These are phyloP conservation scores for Podospora pseudopauciseta DNA, from an alignment of 495 filamentous ascomycete genomes.

Conservation along the genomic window DNA sequence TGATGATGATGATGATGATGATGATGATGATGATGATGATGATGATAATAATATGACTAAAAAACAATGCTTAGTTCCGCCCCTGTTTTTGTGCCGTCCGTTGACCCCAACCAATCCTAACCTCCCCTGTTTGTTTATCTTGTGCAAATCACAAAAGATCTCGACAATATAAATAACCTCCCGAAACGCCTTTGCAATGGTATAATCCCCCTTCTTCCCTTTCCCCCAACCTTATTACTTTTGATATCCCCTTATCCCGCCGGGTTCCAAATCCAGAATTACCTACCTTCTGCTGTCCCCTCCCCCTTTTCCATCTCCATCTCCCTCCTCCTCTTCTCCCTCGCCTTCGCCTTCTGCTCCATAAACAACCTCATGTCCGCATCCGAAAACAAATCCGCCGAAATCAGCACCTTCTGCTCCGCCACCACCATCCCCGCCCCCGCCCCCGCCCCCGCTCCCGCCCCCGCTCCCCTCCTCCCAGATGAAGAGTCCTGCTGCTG, in stretches of 20 bases:
- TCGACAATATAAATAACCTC: neutral
- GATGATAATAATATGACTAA: neutral
- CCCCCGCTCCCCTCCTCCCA: neutral
- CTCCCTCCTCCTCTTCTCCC: constrained; percentile 10
- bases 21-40: too few relatives aligned
- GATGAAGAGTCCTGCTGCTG: constrained; percentile 1
- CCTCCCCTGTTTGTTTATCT: neutral
- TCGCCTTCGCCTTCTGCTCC: constrained; percentile 23
- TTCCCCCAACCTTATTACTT: neutral
- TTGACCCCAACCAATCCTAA: neutral
- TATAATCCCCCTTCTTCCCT: neutral
- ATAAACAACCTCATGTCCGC: constrained; percentile 23
- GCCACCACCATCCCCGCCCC: constrained; percentile 24
- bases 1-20: too few relatives aligned
- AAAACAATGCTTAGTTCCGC: neutral
- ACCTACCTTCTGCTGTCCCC: neutral
- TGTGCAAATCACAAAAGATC: neutral
- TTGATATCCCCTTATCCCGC: neutral
- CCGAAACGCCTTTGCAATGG: neutral
- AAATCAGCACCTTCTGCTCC: constrained; percentile 34
- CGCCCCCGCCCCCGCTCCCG: neutral
- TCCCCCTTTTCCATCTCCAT: constrained; percentile 2
- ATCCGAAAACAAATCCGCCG: constrained; percentile 24
- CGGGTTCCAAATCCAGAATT: too few relatives aligned
- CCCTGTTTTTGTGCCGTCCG: neutral